Percentiles rank a stretch among this genome's conserved stretches.
Conservation (phyloP, 2,329 filamentous ascomycete genomes). For the Monilinia polystroma region DNA sequence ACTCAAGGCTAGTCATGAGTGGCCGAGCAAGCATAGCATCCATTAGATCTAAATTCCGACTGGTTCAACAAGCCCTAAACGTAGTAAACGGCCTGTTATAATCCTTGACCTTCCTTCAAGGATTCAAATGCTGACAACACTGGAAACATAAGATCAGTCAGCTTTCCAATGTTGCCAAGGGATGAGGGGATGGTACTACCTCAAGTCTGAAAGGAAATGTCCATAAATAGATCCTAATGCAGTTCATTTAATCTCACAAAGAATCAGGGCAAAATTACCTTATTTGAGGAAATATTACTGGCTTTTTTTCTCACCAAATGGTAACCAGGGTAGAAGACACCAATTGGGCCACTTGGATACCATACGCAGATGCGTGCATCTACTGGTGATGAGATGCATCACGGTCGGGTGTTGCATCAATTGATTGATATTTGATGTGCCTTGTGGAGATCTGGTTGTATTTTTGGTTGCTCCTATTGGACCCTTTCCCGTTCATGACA, state of each 20-base stretch:
- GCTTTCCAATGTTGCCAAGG: constrained; percentile 18
- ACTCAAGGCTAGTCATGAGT: constrained; percentile 10
- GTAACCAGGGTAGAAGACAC: too few species aligned
- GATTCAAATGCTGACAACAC: constrained; percentile 17
- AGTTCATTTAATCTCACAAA: constrained; percentile 18
- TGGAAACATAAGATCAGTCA: constrained; percentile 19
- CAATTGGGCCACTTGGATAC: not conserved
- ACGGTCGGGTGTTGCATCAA: not conserved
- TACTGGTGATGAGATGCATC: not conserved
- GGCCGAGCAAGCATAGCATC: constrained; percentile 20
- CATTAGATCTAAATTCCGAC: constrained; percentile 8
- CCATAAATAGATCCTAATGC: constrained; percentile 23
- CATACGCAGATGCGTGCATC: not conserved
- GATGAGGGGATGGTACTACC: not conserved
- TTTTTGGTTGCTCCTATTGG: not conserved
- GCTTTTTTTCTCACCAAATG: not conserved
- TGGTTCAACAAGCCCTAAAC: constrained; percentile 20
- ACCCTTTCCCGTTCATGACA: not conserved
- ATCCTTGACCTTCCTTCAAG: constrained; percentile 10
- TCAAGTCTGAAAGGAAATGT: not conserved
- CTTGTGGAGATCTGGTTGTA: not conserved
- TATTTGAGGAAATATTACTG: constrained; percentile 5
- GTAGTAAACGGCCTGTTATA: not conserved
- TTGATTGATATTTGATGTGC: constrained; percentile 7
- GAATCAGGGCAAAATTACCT: constrained; percentile 18